Evolutionary conservation across 2,329 filamentous ascomycete species (phyloP), one percentile per base, ranked within the genome.

Genomic region (Trichoderma koningii): DNA sequence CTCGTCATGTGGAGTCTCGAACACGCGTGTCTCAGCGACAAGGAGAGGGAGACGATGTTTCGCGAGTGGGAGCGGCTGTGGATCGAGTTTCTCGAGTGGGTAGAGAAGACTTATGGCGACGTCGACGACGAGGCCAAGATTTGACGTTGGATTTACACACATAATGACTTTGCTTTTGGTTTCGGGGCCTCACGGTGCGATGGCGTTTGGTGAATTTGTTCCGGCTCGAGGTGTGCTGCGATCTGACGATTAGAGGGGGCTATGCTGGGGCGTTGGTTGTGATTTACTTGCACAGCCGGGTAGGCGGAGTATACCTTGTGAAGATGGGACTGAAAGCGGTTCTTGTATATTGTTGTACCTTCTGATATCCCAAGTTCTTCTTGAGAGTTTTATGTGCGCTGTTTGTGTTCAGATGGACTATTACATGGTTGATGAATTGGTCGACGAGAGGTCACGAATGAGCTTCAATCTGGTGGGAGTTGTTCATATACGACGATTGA

Each of bases 1-100:
- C 81, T 89, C 23, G 80, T 80, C 17, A 76, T 83, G 68, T 89
- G 87, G 87, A 89, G 86, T 70, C 76, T 89, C 15, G 78, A 87
- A 65, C 85, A 89, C 72, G 79, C 85, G 1, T 87, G 85, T 69
- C 76, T 88, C 71, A 74, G 75, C 26, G 69, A 73, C 2, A 68
- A 76, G 0, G 80, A 87, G 68, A 77, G 78, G 64, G 67, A 67
- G 7, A 65, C 69, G 7, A 71, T 81, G 6, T 65, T 73, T 30
- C 62, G 67, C 0, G 77, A 81, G 51, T 90, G 89, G 82, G 74
- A 80, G 65, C 66, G 67, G 3, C 78, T 79, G 41, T 92, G 89
- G 89, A 75, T 82, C 2, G 72, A 74, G 0, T 91, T 90, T 67
- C 81, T 89, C 64, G 57, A 77, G 1, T 79, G 79, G 76, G 79